Evolutionary conservation across 2,329 filamentous ascomycete species (phyloP).

Genomic region (Fonsecaea pugnacius): DNA sequence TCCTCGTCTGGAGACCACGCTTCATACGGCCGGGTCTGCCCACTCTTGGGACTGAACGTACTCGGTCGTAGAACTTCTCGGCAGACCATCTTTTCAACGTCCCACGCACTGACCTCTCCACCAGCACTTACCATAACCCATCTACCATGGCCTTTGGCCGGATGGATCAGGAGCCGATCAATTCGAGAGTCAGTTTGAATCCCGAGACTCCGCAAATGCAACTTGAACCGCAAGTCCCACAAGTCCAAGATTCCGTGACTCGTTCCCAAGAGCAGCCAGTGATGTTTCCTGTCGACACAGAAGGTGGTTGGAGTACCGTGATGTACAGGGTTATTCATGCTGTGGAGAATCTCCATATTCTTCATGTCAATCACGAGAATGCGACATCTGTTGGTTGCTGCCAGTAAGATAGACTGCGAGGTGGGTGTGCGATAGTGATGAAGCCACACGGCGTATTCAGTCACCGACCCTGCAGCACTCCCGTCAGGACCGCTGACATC

Average conservation of each 20-base stretch:
- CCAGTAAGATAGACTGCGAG: constrained; percentile 73
- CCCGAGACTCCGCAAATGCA: constrained; percentile 86
- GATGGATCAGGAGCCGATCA: constrained; percentile 71
- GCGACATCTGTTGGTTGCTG: constrained; percentile 84
- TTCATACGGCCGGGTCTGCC: constrained; percentile 67
- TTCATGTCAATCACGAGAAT: constrained; percentile 84
- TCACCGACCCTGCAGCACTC: constrained; percentile 45
- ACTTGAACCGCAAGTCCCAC: constrained; percentile 94
- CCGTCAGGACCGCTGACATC: constrained; percentile 87
- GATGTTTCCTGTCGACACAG: constrained; percentile 79
- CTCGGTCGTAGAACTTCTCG: constrained; percentile 78
- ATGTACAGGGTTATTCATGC: constrained; percentile 82
- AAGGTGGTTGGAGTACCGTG: constrained; percentile 93
- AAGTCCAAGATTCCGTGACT: constrained; percentile 90
- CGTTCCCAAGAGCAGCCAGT: constrained; percentile 90
- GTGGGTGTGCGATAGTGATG: constrained; percentile 87
- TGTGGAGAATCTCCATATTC: constrained; percentile 80
- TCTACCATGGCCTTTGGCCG: constrained; percentile 74
- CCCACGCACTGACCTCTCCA: constrained; percentile 93
- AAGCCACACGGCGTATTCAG: constrained; percentile 82
- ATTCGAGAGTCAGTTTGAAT: constrained; percentile 75
- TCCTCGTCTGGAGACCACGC: constrained; percentile 91
- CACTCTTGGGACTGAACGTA: constrained; percentile 25
- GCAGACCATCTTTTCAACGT: constrained; percentile 86
- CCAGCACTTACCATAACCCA: constrained; percentile 90